Base-by-base conservation (phyloP, 352 stramenopile species). In the Plasmopara muralis region DNA sequence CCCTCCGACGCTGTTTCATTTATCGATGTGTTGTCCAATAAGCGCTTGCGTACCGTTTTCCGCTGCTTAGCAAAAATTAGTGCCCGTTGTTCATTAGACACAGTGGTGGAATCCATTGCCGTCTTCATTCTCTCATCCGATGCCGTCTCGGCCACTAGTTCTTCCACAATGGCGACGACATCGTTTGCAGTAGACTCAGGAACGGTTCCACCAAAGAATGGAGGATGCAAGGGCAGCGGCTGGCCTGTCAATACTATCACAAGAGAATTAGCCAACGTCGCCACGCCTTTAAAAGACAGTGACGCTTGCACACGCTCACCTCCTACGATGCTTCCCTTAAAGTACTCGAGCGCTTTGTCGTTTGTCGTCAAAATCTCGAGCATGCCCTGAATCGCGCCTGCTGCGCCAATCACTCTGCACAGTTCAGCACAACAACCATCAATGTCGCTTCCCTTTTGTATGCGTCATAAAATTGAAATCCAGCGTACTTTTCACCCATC, bases 311-410 rank as follows among this genome's bases (percentile, higher is more conserved):
- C 59, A 38, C 16, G 16, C 43, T 13, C 42, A 89, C 78, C 73
- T 58, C 63, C 55, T 2, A 85, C 72, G 18, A 87, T 77, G 56
- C 60, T 75, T 13, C 53, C 58, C 34, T 89, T 87, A 53, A 89
- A 89, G 49, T 80, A 85, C 60, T 67, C 60, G 15, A 74, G 53
- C 40, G 73, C 78, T 31, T 66, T 63, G 2, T 51, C 38, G 16
- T 82, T 75, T 40, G 53, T 52, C 50, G 70, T 57, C 3, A 89
- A 55, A 44, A 89, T 52, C 28, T 69, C 45, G 43, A 87, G 60
- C 51, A 75, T 60, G 5, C 61, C 55, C 30, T 66, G 41, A 15
- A 89, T 77, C 15, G 74, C 70, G 13, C 60, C 55, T 16, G 78
- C 72, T 18, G 66, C 62, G 5, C 64, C 64, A 38, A 89, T 72